phyloP scores from a whole-genome alignment of 768 basidiomycete genomes.

The Zangia roseola region DNA sequence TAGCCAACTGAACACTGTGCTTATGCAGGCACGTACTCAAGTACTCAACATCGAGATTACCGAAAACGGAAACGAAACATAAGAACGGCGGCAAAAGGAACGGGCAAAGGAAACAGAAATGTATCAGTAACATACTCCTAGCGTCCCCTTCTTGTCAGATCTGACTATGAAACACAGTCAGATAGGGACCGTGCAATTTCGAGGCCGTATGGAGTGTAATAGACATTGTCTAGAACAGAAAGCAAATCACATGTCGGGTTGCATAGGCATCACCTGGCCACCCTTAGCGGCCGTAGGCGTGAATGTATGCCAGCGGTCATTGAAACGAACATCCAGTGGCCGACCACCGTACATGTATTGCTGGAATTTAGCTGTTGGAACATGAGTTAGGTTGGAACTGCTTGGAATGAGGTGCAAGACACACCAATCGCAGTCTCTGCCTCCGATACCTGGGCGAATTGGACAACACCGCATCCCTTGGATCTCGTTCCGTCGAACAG shows the following conservation, averaged over 20 bases:
- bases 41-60: conserved; percentile 1
- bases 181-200: not conserved
- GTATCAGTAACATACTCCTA: not conserved
- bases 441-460: conserved; percentile 83
- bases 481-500: conserved; percentile 89
- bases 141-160: not conserved
- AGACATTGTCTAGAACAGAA: not conserved
- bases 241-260: conserved; percentile 44
- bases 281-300: conserved; percentile 87
- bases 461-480: conserved; percentile 94
- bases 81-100: not conserved
- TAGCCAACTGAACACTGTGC: not conserved
- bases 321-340: conserved; percentile 89
- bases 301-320: conserved; percentile 94
- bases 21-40: conserved; percentile 4
- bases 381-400: not conserved
- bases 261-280: conserved; percentile 67
- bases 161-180: not conserved
- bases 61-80: not conserved
- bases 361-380: conserved; percentile 78
- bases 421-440: conserved; percentile 92
- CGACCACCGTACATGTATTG: conserved; percentile 94
- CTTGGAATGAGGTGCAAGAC: conserved; percentile 15
- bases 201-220: not conserved
- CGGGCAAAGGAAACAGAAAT: not conserved